These are phyloP conservation scores for Russula foetens DNA, from an alignment of 768 basidiomycete species.

Conservation along the genomic window DNA sequence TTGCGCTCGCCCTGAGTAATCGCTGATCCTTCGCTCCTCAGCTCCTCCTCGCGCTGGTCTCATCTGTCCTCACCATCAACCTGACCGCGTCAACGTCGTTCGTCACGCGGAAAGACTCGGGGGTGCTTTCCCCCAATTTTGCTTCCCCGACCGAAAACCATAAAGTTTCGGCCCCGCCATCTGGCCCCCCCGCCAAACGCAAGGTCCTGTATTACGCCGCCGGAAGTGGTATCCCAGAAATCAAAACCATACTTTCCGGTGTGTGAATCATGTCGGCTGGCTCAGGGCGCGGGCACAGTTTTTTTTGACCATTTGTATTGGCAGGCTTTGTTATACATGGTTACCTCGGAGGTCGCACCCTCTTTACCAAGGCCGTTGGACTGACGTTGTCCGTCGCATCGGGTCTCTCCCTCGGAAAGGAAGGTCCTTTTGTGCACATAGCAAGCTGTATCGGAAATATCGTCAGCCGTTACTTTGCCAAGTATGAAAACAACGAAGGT, in stretches of 20 bases:
- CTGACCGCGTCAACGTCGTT: constrained; percentile 88
- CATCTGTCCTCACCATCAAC: constrained; percentile 75
- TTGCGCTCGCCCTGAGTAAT: not conserved
- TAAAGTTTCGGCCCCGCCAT: constrained; percentile 20
- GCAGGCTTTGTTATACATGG: constrained; percentile 94
- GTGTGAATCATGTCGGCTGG: constrained; percentile 10
- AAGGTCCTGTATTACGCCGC: constrained; percentile 88
- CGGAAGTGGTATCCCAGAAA: constrained; percentile 93
- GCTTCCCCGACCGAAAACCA: constrained; percentile 21
- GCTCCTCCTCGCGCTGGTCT: constrained; percentile 64
- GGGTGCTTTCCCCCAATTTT: constrained; percentile 47
- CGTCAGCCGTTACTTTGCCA: constrained; percentile 70
- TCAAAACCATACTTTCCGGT: constrained; percentile 92
- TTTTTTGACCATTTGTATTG: constrained; percentile 13
- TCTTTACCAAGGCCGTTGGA: constrained; percentile 87
- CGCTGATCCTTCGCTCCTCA: constrained; percentile 29
- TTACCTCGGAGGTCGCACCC: constrained; percentile 83
- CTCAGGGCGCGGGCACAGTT: not conserved
- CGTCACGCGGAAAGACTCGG: constrained; percentile 81
- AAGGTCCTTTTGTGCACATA: constrained; percentile 85
- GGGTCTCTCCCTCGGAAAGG: constrained; percentile 79
- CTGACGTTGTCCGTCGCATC: constrained; percentile 88
- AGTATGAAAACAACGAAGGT: constrained; percentile 96
- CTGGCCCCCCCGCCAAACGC: constrained; percentile 35
- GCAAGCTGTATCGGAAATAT: constrained; percentile 92